Evolutionary conservation across 192 early-diverging fungal species (phyloP).

Genomic region (Allomyces macrogynus): DNA sequence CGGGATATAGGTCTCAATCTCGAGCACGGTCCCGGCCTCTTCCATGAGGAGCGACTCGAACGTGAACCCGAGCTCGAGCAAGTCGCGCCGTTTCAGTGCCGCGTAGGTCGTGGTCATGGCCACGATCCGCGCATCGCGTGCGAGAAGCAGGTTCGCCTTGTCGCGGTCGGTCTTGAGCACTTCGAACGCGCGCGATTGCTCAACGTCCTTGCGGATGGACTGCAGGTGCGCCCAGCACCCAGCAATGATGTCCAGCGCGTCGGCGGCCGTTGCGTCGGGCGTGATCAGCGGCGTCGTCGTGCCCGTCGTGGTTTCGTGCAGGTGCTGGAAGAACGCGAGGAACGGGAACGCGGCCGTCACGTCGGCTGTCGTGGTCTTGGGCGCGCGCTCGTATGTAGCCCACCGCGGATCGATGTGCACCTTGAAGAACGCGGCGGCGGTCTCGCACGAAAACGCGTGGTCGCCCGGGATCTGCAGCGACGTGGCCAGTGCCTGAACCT

Average conservation of each 20-base stretch:
- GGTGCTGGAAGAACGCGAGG: constrained; percentile 44
- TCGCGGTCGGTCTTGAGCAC: constrained; percentile 56
- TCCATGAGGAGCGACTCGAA: constrained; percentile 95
- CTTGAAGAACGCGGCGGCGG: constrained; percentile 69
- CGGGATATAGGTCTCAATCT: constrained; percentile 89
- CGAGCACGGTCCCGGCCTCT: constrained; percentile 85
- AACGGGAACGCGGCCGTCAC: constrained; percentile 53
- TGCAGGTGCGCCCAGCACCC: constrained; percentile 70
- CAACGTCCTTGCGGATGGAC: constrained; percentile 65
- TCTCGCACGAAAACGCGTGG: constrained; percentile 80
- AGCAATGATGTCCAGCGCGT: constrained; percentile 34
- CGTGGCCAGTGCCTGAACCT: constrained; percentile 58
- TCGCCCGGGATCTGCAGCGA: constrained; percentile 61
- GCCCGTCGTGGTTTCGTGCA: constrained; percentile 18
- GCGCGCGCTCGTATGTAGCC: constrained; percentile 33
- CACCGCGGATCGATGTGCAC: constrained; percentile 57
- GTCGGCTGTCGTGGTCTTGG: constrained; percentile 7
- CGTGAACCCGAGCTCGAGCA: constrained; percentile 75
- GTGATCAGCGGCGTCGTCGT: constrained; percentile 35
- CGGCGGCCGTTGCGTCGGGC: constrained; percentile 18
- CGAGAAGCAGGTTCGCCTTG: constrained; percentile 73
- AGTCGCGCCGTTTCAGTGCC: constrained; percentile 68
- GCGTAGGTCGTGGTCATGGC: constrained; percentile 97
- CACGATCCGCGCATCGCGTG: constrained; percentile 88
- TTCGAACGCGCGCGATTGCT: constrained; percentile 87